Conservation (phyloP, 768 basidiomycete species). For the Sistotremastrum suecicum region DNA sequence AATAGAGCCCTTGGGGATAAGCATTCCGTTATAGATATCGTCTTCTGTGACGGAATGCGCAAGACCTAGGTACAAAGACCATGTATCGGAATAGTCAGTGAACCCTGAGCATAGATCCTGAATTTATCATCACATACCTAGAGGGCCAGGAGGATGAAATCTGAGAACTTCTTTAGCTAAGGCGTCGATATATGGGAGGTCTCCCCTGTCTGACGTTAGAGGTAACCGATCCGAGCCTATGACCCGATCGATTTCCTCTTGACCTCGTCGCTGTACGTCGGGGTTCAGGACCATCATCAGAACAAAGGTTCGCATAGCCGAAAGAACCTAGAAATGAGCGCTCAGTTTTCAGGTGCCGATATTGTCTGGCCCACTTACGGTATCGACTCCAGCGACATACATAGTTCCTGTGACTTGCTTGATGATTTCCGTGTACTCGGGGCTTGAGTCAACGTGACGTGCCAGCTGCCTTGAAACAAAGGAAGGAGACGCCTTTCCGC, state of each 20-base stretch:
- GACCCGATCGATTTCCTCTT: conserved; percentile 14
- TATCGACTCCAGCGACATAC: too few species aligned
- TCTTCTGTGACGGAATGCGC: conserved; percentile 16
- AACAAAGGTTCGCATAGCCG: conserved; percentile 3
- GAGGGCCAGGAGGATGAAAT: conserved; percentile 12
- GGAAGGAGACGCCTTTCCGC: too few species aligned
- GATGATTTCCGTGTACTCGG: too few species aligned
- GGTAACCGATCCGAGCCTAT: conserved; percentile 14
- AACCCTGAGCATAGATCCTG: neutral
- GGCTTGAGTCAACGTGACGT: too few species aligned
- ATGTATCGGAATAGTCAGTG: neutral
- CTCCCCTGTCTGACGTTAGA: conserved; percentile 8
- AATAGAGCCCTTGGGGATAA: conserved; percentile 20
- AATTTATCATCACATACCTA: conserved; percentile 6
- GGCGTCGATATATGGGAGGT: conserved; percentile 13
- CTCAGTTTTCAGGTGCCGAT: too few species aligned
- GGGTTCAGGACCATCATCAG: conserved; percentile 15
- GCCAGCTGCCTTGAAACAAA: too few species aligned
- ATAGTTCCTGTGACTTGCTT: too few species aligned
- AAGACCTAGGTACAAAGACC: neutral
- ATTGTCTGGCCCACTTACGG: too few species aligned
- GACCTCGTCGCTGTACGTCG: conserved; percentile 12
- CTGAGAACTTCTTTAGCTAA: conserved; percentile 15
- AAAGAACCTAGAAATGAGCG: conserved; percentile 1
- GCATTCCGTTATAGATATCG: conserved; percentile 19